Base-by-base conservation (phyloP, 2,329 filamentous ascomycete genomes). In the Cladosporium sphaerospermum region DNA sequence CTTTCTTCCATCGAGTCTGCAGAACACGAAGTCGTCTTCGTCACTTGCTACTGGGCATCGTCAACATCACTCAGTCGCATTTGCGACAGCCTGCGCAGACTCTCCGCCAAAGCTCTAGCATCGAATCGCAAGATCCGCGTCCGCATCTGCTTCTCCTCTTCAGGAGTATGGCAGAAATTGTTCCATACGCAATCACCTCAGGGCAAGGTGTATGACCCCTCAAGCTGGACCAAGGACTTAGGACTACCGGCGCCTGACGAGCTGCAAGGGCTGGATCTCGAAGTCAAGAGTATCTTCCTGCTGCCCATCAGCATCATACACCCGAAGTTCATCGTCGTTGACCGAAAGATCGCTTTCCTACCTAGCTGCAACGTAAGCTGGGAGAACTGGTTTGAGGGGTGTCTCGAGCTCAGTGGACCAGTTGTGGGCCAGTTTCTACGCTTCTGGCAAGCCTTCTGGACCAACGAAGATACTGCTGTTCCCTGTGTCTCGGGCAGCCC, bases 361-460 rank as follows among this genome's bases (percentile, higher is more conserved):
- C 88, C 88, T 0, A 89, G 85, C 61, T 91, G 87, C 68, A 95
- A 95, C 61, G 81, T 95, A 4, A 90, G 86, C 63, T 93, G 86
- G 86, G 89, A 93, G 68, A 71, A 81, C n/a, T 95, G 89, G 89
- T 84, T 92, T 23, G 89, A 95, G 67, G 86, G 85, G 0, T 88
- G 84, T 53, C 72, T 92, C 3, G 81, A 83, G 52, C 69, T 92
- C 9, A 74, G 75, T 6, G 88, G 87, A 0, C 73, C 76, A 0
- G 74, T 85, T 0, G 81, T 89, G 0, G 61, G 67, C 3, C 73
- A 78, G n/a, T 78, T 93, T 37, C 59, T 86, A 40, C 66, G 73
- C 2, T 92, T 92, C 63, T 89, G 88, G 69, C 65, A 73, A 8
- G 66, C 71, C 1, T 85, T 89, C n/a, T 93, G 89, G 89, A 78